Evolutionary conservation across 2,329 filamentous ascomycete species (phyloP).

Genomic region (Nigrograna mackinnonii): DNA sequence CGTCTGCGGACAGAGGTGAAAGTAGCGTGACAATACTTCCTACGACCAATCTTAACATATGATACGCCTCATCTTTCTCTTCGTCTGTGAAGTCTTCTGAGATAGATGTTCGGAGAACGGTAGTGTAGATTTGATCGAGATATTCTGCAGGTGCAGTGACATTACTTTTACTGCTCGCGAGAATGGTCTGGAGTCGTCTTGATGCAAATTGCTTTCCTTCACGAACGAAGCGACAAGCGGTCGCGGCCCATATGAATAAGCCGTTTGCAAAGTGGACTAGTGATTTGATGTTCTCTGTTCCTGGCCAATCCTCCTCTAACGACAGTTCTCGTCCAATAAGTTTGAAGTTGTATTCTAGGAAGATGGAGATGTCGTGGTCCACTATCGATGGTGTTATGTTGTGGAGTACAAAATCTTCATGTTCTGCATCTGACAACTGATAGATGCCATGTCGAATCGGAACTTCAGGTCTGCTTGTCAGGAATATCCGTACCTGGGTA

Average conservation of each 20-base stretch:
- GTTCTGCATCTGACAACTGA: constrained; percentile 6
- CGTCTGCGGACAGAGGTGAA: constrained; percentile 7
- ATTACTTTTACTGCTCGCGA: not conserved
- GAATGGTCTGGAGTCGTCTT: constrained; percentile 5
- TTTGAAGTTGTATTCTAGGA: constrained; percentile 8
- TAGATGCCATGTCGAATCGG: constrained; percentile 14
- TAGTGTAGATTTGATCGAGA: not conserved
- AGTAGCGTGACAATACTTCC: constrained; percentile 6
- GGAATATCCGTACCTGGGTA: constrained; percentile 14
- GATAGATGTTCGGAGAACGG: not conserved
- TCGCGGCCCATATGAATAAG: constrained; percentile 41
- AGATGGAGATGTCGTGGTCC: constrained; percentile 17
- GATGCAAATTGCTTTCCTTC: constrained; percentile 6
- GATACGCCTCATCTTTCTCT: constrained; percentile 1
- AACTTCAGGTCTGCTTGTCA: constrained; percentile 21
- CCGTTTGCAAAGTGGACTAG: constrained; percentile 29
- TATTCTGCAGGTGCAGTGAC: not conserved
- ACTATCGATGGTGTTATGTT: constrained; percentile 11
- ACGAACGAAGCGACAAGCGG: constrained; percentile 22
- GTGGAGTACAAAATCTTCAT: constrained; percentile 17
- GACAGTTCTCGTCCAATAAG: constrained; percentile 2
- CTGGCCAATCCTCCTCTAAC: constrained; percentile 14
- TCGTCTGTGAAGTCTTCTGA: not conserved
- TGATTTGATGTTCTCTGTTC: constrained; percentile 13
- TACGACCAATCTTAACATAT: not conserved